Base-by-base conservation (phyloP, 352 stramenopile genomes). In the Albugo candida region DNA sequence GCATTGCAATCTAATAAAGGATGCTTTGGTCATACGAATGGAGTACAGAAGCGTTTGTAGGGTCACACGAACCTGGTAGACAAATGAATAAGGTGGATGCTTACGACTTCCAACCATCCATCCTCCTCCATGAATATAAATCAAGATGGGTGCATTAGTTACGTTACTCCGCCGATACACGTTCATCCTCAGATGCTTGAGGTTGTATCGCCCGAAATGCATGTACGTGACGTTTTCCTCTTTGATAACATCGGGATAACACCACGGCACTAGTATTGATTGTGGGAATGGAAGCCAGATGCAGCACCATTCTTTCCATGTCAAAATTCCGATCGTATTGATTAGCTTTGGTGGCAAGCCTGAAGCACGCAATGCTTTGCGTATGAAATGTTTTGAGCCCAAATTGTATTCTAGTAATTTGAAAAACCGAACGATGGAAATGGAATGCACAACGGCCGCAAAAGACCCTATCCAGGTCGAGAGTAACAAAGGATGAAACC, bases 111-210 rank as follows among this genome's bases (percentile, higher is more conserved):
- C 73, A 50, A 83, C 58, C 47, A 84, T 54, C 74, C 74, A 86
- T 5, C 59, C 71, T n/a, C 74, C 74, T n/a, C 74, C 74, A 51
- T 86, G 74, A 44, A 86, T 68, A 48, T 83, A 86, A 20, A 86
- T 43, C 21, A 86, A 27, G 40, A 86, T 77, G 0, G 74, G 74
- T n/a, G 72, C 67, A 16, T 82, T 82, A 4, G 64, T 65, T 16
- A 58, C 56, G 41, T 68, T 52, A 20, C 43, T 52, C 46, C 75
- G 62, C 47, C 72, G 79, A 63, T 78, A 86, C 27, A 86, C 65
- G 42, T 86, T 70, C 74, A 86, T 86, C 13, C 65, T 59, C 36
- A 86, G 52, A 13, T 49, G 39, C 6, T 61, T 76, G n/a, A 67
- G 76, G 41, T 61, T 65, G 53, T 67, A 61, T 36, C 67, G 61